Conservation (phyloP, 345 rosid species). For the Aquilaria yunnanensis region DNA sequence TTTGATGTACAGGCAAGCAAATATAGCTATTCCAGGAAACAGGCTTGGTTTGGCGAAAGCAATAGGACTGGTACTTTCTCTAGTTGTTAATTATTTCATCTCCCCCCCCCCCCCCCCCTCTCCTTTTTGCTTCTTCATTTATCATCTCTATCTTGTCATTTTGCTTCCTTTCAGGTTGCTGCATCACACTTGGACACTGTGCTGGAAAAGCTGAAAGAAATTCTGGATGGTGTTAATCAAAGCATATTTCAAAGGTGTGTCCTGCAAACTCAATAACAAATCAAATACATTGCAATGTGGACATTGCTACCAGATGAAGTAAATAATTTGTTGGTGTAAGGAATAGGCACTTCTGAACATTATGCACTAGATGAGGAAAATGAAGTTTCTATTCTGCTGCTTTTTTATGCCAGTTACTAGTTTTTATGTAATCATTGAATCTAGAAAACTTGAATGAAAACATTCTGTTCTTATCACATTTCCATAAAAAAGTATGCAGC, state of each 20-base stretch:
- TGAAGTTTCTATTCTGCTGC: too few species aligned
- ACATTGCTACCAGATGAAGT: not conserved
- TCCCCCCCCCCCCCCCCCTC: not conserved
- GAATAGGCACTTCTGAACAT: too few species aligned
- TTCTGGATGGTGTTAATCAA: conserved; percentile 76
- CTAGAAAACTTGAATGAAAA: too few species aligned
- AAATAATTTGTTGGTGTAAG: too few species aligned
- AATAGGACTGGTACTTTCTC: conserved; percentile 81
- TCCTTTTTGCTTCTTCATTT: conserved; percentile 8
- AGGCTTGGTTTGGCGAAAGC: conserved; percentile 98
- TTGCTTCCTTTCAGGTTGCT: conserved; percentile 63
- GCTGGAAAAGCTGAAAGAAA: conserved; percentile 81
- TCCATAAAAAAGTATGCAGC: too few species aligned
- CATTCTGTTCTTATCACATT: too few species aligned
- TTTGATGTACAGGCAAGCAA: conserved; percentile 85
- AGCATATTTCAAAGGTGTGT: conserved; percentile 77
- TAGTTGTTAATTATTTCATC: not conserved
- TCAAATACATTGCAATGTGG: not conserved
- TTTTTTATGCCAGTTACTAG: too few species aligned
- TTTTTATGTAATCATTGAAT: too few species aligned
- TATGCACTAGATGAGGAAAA: too few species aligned
- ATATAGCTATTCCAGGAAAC: conserved; percentile 74
- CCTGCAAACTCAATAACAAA: not conserved
- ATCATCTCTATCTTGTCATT: conserved; percentile 11
- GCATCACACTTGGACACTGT: conserved; percentile 96